Base-by-base conservation (phyloP, 1,284 basidiomycete genomes). In the Microstroma glucosiphilum region DNA sequence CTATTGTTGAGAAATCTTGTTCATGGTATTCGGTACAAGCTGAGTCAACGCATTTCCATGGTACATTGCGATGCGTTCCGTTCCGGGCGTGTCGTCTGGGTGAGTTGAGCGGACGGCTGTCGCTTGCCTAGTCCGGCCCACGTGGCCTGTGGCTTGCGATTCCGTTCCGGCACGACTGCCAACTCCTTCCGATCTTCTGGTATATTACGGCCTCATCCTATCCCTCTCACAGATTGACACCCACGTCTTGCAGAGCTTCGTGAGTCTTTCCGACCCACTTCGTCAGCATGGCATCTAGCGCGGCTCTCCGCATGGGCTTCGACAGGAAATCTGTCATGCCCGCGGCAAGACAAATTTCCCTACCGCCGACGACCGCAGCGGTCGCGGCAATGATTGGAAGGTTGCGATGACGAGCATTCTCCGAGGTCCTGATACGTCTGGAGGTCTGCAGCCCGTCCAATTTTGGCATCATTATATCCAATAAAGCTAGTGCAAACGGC, bases 301-400 rank as follows among this genome's bases (percentile, higher is more conserved):
- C 68, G 1, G 59, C 65, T 30, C 66, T 66, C 63, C 70, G 72
- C 63, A 76, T 69, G 17, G 73, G 73, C 55, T 76, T 76, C 12
- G 69, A 70, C 13, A 76, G 65, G 43, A 71, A 76, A 53, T 76
- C 73, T 8, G 69, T 70, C 72, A 76, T 73, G 49, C 72, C 69
- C 0, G 69, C 67, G 6, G 65, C 64, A 12, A 72, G 59, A 49
- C 73, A 76, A 60, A 69, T 69, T 51, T 73, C 70, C 26, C 70
- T 67, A 49, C 70, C 70, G 1, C 65, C 63, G 41, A 73, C 69
- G 3, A 70, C 72, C 23, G 69, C 69, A 6, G 73, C 73, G 4
- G 70, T 73, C 67, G 73, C 66, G 43, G 72, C 72, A 55, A 73
- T 67, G 60, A 73, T 70, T 21, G 72, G 72, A 2, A 71, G 63